Base-by-base conservation (phyloP, 257 asterid genomes). In the Fraxinus pennsylvanica region DNA sequence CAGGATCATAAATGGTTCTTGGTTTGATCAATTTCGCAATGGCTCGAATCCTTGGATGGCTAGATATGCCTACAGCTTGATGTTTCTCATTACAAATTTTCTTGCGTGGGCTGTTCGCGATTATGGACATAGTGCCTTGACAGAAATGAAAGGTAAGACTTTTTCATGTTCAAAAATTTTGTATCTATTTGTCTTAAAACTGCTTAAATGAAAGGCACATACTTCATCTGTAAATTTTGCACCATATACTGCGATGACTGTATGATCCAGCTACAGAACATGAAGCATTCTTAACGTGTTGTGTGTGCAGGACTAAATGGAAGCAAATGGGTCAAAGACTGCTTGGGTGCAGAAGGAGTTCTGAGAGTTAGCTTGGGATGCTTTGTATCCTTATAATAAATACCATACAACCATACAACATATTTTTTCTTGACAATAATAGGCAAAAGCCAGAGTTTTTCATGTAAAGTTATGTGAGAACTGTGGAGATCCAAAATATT, bases 11-110 rank as follows among this genome's bases (percentile, higher is more conserved):
- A 77, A 75, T 5, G 91, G 91, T 5, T 87, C 87, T 21, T 87
- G 91, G 91, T 71, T 87, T 47, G 78, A 81, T 75, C 91, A 87
- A 67, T 87, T 87, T 74, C 82, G 85, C 0, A 54, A 78, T 81
- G 89, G 91, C 45, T 87, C 89, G 38, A 87, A 87, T 78, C 91
- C 91, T 66, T 87, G 91, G 91, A 87, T 87, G 88, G 91, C 91
- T 33, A 81, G 91, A 87, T 87, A 87, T 76, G 83, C 84, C 54
- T 87, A 87, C 36, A 83, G 85, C 61, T 77, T 87, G 66, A 79
- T 87, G 32, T 87, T 87, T 84, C 84, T 87, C 35, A 35, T 85
- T 22, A 74, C 84, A 25, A 87, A 87, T 76, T 71, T 87, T 83
- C 77, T 87, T 65, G 91, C 91, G 13, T 87, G 91, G 91, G 91